Evolutionary conservation across 2,329 filamentous ascomycete species (phyloP).

Genomic region (Exserohilum rostratum): DNA sequence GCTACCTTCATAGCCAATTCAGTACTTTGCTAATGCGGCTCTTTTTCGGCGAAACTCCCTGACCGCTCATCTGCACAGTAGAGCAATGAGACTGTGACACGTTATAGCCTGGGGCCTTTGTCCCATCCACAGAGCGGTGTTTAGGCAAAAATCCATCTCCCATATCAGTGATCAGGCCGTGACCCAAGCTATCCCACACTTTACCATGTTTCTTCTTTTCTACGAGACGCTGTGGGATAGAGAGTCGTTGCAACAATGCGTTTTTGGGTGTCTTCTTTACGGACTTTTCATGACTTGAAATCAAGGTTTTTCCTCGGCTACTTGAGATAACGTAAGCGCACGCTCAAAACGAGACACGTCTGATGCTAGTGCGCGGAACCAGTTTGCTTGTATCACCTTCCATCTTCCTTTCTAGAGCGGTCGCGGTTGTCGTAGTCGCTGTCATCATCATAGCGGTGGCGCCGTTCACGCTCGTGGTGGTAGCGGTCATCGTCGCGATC

Average conservation of each 20-base stretch:
- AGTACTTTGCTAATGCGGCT: slow-evolving; percentile 13
- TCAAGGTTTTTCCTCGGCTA: not conserved
- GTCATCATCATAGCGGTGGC: slow-evolving; percentile 37
- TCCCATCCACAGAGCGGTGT: not conserved
- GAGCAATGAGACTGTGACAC: not conserved
- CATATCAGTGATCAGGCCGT: not conserved
- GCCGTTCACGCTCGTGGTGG: slow-evolving; percentile 22
- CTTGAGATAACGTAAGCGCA: not conserved
- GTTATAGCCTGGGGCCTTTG: not conserved
- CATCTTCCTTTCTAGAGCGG: slow-evolving; percentile 30
- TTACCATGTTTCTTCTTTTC: not conserved
- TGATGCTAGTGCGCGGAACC: not conserved
- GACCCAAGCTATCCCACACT: not conserved
- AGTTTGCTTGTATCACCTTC: slow-evolving; percentile 33
- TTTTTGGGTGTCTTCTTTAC: not conserved
- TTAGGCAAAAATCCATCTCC: not conserved
- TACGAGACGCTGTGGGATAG: not conserved
- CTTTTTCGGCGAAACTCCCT: slow-evolving; percentile 1
- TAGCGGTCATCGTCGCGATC: slow-evolving; percentile 29
- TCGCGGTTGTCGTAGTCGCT: slow-evolving; percentile 34
- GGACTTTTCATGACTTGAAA: not conserved
- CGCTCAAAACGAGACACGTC: not conserved
- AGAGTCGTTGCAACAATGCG: not conserved
- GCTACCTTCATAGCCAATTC: slow-evolving; percentile 16
- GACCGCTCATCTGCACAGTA: not conserved